phyloP scores from a whole-genome alignment of 148 eudicot species.

The Camellia lanceoleosa region DNA sequence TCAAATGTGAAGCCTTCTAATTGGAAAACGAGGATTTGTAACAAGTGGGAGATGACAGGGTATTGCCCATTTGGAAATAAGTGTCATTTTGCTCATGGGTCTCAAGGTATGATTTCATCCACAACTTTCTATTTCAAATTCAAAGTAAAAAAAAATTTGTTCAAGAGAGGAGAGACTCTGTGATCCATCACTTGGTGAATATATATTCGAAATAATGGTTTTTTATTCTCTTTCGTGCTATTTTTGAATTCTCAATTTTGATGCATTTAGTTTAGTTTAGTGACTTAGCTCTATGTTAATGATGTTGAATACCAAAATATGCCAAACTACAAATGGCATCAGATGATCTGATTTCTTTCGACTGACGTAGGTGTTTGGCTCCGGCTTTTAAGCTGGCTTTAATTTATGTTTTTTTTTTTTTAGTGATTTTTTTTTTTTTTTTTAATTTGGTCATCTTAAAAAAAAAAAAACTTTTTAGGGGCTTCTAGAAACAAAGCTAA shows the following conservation, averaged over 20 bases:
- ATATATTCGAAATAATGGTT: not conserved
- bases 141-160: no score
- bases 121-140: not conserved
- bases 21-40: constrained; percentile 96
- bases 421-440: no score
- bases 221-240: not conserved
- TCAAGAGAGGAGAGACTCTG: not conserved
- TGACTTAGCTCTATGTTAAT: not conserved
- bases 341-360: not conserved
- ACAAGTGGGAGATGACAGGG: constrained; percentile 95
- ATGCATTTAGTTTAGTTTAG: not conserved
- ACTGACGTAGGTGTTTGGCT: not conserved
- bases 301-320: constrained; percentile 7
- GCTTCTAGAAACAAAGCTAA: no score
- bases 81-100: constrained; percentile 92
- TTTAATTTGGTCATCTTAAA: no score
- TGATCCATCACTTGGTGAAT: constrained; percentile 4
- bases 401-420: no score
- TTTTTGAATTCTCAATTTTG: not conserved
- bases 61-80: constrained; percentile 96
- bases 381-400: no score
- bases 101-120: constrained; percentile 34
- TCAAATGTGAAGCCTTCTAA: constrained; percentile 71
- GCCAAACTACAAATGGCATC: not conserved
- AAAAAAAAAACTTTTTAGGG: no score